Evolutionary conservation across 2,329 filamentous ascomycete species (phyloP).

Genomic region (Nemania bipapillata): DNA sequence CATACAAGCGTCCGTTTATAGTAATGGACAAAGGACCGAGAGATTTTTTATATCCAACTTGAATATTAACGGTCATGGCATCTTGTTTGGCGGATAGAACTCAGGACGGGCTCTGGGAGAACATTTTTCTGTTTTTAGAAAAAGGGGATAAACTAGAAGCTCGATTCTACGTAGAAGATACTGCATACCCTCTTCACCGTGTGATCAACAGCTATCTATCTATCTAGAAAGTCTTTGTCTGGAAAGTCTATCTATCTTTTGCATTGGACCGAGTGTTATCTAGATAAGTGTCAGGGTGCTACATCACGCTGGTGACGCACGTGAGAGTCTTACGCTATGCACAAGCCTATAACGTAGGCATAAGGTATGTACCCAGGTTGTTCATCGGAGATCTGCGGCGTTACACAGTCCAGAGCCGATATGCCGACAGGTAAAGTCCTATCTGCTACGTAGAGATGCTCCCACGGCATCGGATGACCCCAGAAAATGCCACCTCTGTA

Average conservation of each 20-base stretch:
- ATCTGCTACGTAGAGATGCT: too few relatives aligned
- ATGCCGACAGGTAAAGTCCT: background rate
- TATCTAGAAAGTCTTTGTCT: background rate
- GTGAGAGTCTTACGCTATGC: background rate
- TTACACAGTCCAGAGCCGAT: background rate
- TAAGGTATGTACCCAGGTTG: background rate
- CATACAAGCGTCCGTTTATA: constrained; percentile 18
- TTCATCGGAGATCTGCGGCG: constrained; percentile 13
- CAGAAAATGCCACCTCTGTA: background rate
- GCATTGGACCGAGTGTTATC: background rate
- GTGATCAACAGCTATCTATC: background rate
- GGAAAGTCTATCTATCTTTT: background rate
- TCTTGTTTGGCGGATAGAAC: background rate
- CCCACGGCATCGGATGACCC: background rate
- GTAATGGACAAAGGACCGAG: background rate
- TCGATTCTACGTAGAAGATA: background rate
- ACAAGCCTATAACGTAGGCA: background rate
- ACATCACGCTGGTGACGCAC: background rate
- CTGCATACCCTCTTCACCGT: background rate
- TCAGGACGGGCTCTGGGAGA: background rate
- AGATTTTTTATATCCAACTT: background rate
- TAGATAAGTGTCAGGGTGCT: background rate
- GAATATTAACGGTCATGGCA: constrained; percentile 2
- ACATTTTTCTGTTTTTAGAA: background rate
- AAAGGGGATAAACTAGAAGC: constrained; percentile 4